Evolutionary conservation across 106 monocot species (phyloP).

Genomic region (Acorus gramineus): DNA sequence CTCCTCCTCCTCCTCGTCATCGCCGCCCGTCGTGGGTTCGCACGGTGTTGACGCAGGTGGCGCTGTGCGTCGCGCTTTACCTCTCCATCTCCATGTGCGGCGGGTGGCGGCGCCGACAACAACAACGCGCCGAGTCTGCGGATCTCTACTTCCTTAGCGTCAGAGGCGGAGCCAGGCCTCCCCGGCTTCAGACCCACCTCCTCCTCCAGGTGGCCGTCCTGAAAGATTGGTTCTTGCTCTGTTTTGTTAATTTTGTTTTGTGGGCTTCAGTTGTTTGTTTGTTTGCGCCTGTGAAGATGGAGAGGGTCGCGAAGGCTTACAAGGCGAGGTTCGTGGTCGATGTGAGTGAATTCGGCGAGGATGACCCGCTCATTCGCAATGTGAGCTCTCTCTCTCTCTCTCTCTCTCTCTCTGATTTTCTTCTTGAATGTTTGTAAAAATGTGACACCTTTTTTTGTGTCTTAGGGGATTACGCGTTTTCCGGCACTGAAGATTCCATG

Average conservation of each 20-base stretch:
- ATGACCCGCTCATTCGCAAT: conserved; percentile 50
- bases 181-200: conserved; percentile 14
- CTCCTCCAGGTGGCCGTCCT: conserved; percentile 14
- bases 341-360: conserved; percentile 41
- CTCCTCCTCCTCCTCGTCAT: no score
- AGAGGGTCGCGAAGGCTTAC: conserved; percentile 18
- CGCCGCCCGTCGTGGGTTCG: conserved; percentile 15
- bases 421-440: background rate
- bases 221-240: background rate
- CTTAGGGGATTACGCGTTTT: conserved; percentile 42
- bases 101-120: background rate
- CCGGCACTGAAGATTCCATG: conserved; percentile 38
- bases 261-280: background rate
- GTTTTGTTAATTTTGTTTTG: conserved; percentile 2
- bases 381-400: conserved; percentile 18
- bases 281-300: conserved; percentile 31
- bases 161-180: conserved; percentile 19
- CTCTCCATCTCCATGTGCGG: conserved; percentile 25
- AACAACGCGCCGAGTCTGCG: background rate
- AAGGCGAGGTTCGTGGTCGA: conserved; percentile 41
- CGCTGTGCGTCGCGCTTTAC: conserved; percentile 49
- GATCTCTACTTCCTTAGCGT: conserved; percentile 62
- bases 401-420: background rate
- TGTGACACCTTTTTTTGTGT: conserved; percentile 1
- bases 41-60: conserved; percentile 38